These are phyloP conservation scores for Sphagnum contortum DNA, from an alignment of 225 moss, liverwort and hornwort genomes.

Conservation along the genomic window DNA sequence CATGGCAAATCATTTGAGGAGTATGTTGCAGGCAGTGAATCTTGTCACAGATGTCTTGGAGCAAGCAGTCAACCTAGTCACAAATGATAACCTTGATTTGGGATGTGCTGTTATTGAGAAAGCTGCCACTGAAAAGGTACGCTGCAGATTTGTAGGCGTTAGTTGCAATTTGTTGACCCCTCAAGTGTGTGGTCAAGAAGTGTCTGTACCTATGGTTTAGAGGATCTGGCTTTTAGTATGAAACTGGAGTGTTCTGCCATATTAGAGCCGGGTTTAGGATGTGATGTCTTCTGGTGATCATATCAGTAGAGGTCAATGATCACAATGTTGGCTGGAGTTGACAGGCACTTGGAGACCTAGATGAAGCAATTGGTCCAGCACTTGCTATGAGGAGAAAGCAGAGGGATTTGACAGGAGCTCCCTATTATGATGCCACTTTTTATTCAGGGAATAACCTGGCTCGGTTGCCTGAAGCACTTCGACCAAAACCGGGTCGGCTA, in stretches of 20 bases:
- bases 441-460: slow-evolving; percentile 63
- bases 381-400: slow-evolving; percentile 52
- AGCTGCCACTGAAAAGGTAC: slow-evolving; percentile 92
- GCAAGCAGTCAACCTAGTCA: slow-evolving; percentile 86
- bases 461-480: slow-evolving; percentile 66
- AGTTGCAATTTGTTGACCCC: too few relatives aligned
- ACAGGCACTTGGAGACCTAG: slow-evolving; percentile 78
- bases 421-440: slow-evolving; percentile 50
- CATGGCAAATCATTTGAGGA: slow-evolving; percentile 86
- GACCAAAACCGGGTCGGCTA: slow-evolving; percentile 68
- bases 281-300: too few relatives aligned
- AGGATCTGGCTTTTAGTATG: too few relatives aligned
- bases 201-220: background rate
- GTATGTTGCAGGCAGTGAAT: slow-evolving; percentile 55
- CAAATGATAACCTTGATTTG: slow-evolving; percentile 90
- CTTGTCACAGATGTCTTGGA: slow-evolving; percentile 67
- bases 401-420: slow-evolving; percentile 47
- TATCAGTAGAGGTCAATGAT: too few relatives aligned
- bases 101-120: slow-evolving; percentile 98
- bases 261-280: too few relatives aligned
- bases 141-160: too few relatives aligned
- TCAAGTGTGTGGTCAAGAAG: background rate
- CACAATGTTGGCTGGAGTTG: background rate
- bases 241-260: too few relatives aligned
- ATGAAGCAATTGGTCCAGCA: slow-evolving; percentile 73